Conservation (phyloP, 2,329 filamentous ascomycete species). For the Colletotrichum sp. region DNA sequence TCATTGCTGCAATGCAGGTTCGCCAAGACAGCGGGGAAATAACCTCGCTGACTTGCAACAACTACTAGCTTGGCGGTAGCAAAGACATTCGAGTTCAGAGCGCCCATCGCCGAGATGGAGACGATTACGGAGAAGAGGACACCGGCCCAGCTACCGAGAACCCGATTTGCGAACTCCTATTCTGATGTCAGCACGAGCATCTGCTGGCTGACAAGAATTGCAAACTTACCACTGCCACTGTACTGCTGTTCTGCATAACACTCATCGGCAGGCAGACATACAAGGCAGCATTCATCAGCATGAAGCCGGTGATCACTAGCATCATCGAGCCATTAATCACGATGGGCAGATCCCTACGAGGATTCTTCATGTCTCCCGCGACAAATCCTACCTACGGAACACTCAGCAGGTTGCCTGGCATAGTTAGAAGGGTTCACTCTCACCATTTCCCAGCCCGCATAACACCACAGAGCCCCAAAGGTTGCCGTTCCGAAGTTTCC, state of each 20-base stretch:
- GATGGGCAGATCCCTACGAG: slow-evolving; percentile 34
- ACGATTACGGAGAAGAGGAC: slow-evolving; percentile 44
- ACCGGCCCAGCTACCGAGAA: slow-evolving; percentile 40
- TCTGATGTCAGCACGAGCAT: slow-evolving; percentile 26
- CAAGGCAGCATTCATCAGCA: slow-evolving; percentile 46
- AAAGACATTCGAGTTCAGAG: slow-evolving; percentile 49
- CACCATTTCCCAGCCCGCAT: slow-evolving; percentile 50
- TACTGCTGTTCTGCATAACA: slow-evolving; percentile 41
- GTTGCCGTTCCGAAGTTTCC: slow-evolving; percentile 45
- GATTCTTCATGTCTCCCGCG: slow-evolving; percentile 30
- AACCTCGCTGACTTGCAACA: slow-evolving; percentile 35
- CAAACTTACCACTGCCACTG: slow-evolving; percentile 44
- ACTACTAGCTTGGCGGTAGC: slow-evolving; percentile 45
- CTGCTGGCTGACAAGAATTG: neutral
- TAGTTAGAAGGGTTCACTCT: slow-evolving; percentile 27
- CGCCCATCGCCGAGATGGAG: slow-evolving; percentile 43
- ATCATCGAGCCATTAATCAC: slow-evolving; percentile 46
- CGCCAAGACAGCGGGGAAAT: slow-evolving; percentile 28
- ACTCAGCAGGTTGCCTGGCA: neutral
- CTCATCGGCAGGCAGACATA: slow-evolving; percentile 47
- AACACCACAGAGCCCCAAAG: slow-evolving; percentile 47
- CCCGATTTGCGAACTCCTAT: slow-evolving; percentile 30
- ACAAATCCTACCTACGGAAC: slow-evolving; percentile 28
- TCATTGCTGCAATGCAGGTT: slow-evolving; percentile 30
- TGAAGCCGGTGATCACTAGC: slow-evolving; percentile 44